Evolutionary conservation across 306 rosid genomes (phyloP).

Genomic region (Sicyos edulis): DNA sequence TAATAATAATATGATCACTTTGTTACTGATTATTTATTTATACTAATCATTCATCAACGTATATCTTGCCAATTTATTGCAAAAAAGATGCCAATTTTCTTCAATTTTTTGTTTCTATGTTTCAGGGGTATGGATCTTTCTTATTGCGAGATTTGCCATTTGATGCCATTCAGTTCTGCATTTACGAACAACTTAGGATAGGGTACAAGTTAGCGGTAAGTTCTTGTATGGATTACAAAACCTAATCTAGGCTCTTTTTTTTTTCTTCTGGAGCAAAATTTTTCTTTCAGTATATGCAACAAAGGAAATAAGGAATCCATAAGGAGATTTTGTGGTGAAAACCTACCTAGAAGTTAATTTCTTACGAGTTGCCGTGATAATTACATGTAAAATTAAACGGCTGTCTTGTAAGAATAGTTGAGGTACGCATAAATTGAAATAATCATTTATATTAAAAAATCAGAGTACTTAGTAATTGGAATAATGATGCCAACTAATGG

Average conservation of each 20-base stretch:
- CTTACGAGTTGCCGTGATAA: too few species aligned
- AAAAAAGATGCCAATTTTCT: neutral
- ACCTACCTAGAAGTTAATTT: too few species aligned
- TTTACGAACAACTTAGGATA: conserved; percentile 71
- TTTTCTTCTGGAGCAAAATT: neutral
- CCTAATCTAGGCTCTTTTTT: neutral
- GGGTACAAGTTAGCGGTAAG: conserved; percentile 73
- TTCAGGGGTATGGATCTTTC: conserved; percentile 74
- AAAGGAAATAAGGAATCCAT: conserved; percentile 12
- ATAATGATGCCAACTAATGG: neutral
- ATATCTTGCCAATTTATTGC: neutral
- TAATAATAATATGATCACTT: conserved; percentile 20
- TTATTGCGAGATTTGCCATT: conserved; percentile 77
- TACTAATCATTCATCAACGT: neutral
- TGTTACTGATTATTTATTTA: neutral
- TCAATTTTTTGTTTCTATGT: conserved; percentile 14
- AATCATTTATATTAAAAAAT: neutral
- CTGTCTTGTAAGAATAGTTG: too few species aligned
- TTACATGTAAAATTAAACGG: too few species aligned
- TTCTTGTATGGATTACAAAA: conserved; percentile 8
- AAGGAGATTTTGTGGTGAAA: neutral
- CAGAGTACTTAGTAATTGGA: neutral
- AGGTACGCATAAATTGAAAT: too few species aligned
- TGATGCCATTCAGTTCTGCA: conserved; percentile 72
- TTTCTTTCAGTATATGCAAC: conserved; percentile 7